Percentiles rank a stretch among this genome's conserved stretches.
phyloP scores from a whole-genome alignment of 192 early-diverging fungal genomes.

The Spizellomyces punctatus region DNA sequence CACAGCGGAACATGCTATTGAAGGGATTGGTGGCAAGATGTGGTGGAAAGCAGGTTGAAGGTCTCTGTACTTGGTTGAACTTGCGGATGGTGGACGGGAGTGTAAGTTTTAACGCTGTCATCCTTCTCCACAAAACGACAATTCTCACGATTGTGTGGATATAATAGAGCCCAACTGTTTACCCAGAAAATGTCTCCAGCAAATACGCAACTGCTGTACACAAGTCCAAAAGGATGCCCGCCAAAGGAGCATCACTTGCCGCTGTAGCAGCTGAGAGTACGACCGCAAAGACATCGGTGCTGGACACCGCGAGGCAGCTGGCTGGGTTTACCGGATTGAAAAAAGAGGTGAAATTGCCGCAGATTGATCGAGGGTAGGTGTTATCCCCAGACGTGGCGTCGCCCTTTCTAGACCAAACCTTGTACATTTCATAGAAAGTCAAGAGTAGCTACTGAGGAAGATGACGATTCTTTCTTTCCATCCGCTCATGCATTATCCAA shows the following conservation, averaged over 20 bases:
- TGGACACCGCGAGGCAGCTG: not conserved
- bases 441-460: not conserved
- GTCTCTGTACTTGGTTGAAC: conserved; percentile 51
- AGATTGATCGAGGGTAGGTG: not conserved
- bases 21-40: conserved; percentile 47
- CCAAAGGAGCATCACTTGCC: no score
- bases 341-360: not conserved
- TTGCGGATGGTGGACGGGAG: conserved; percentile 38
- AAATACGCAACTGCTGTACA: not conserved
- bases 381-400: no score
- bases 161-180: not conserved
- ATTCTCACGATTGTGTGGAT: no score
- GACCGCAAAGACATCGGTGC: not conserved
- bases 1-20: conserved; percentile 48
- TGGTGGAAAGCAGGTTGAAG: conserved; percentile 45
- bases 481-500: not conserved
- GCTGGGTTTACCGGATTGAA: not conserved
- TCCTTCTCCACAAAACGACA: no score
- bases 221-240: no score
- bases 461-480: not conserved
- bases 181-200: not conserved
- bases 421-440: not conserved
- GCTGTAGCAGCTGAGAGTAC: no score
- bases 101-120: not conserved
- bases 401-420: not conserved